These are phyloP conservation scores for Leishmania tropica DNA, from an alignment of 208 protist genomes.

Conservation along the genomic window DNA sequence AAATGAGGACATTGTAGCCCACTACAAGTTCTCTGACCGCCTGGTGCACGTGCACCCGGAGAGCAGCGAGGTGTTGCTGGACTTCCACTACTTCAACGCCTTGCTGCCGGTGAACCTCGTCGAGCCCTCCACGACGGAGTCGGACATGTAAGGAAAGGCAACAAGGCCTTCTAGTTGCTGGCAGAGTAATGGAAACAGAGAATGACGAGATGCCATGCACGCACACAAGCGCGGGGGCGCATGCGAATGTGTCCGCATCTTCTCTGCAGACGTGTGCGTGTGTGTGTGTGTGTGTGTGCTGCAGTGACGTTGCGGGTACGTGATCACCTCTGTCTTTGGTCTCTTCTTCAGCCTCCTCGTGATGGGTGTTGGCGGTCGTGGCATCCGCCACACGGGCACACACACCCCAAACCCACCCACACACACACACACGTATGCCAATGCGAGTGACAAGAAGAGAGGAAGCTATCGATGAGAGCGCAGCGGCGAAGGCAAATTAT, in stretches of 20 bases:
- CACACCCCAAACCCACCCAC: neutral
- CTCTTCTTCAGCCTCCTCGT: neutral
- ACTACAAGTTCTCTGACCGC: conserved; percentile 82
- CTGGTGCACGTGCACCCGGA: conserved; percentile 62
- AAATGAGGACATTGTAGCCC: conserved; percentile 64
- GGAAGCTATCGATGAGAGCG: neutral
- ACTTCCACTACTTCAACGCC: conserved; percentile 90
- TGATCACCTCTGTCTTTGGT: neutral
- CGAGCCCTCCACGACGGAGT: conserved; percentile 66
- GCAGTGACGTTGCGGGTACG: neutral
- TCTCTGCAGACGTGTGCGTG: neutral
- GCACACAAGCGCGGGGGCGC: neutral
- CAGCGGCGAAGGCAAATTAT: neutral
- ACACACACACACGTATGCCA: neutral
- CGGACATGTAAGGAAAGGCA: conserved; percentile 22
- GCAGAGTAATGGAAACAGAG: neutral
- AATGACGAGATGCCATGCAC: neutral
- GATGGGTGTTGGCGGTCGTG: neutral
- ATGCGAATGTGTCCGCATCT: neutral
- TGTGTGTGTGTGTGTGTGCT: neutral
- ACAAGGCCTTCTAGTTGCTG: neutral
- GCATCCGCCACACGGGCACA: neutral
- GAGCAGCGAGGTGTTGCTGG: conserved; percentile 60
- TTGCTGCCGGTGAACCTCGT: conserved; percentile 53
- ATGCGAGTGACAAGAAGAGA: neutral